A percentile compares a stretch with the other conserved stretches of the same genome.
Evolutionary conservation across 148 eudicot species (phyloP).

Genomic region (Bassia scoparia): DNA sequence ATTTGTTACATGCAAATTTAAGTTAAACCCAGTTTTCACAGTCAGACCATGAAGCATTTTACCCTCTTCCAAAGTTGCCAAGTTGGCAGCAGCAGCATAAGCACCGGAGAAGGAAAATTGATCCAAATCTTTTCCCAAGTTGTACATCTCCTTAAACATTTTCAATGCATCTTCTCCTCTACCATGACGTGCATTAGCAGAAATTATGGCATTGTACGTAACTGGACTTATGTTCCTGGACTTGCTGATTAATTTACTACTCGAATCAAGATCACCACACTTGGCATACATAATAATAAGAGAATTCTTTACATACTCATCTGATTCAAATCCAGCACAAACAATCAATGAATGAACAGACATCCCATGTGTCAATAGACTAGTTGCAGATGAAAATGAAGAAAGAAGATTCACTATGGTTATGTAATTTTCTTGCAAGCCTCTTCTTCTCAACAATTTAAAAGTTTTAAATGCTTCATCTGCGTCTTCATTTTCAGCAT

Average conservation of each 20-base stretch:
- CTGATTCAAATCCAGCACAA: constrained; percentile 46
- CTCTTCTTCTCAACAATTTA: constrained; percentile 44
- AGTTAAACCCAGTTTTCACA: constrained; percentile 53
- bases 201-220: constrained; percentile 69
- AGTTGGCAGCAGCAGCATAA: constrained; percentile 63
- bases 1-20: constrained; percentile 42
- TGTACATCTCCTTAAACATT: constrained; percentile 50
- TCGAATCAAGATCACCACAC: constrained; percentile 68
- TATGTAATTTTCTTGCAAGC: constrained; percentile 49
- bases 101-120: constrained; percentile 71
- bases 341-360: constrained; percentile 56
- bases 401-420: constrained; percentile 59
- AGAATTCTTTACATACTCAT: constrained; percentile 70
- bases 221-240: constrained; percentile 43
- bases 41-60: constrained; percentile 57
- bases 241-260: constrained; percentile 41
- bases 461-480: constrained; percentile 43
- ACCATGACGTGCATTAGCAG: constrained; percentile 71
- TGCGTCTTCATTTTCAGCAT: constrained; percentile 56
- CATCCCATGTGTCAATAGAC: constrained; percentile 47
- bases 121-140: constrained; percentile 43
- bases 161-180: constrained; percentile 62
- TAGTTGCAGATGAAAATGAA: constrained; percentile 37
- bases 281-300: constrained; percentile 81
- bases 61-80: constrained; percentile 71